phyloP scores from a whole-genome alignment of 2,329 filamentous ascomycete genomes.

The Aspergillus flavus region DNA sequence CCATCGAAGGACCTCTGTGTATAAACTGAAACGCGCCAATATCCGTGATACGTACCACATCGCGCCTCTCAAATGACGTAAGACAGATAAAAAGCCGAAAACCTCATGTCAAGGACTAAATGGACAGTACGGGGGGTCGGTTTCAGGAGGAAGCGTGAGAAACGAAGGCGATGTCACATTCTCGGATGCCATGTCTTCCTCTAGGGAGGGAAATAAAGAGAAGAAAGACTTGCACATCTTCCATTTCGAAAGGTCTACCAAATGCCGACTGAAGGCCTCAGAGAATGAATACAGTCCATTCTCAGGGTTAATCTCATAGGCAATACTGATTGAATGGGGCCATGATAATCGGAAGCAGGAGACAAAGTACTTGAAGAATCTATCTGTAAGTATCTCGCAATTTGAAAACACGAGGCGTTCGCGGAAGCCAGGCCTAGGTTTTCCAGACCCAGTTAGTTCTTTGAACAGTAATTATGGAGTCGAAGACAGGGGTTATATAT shows the following conservation, averaged over 20 bases:
- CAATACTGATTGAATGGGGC: neutral
- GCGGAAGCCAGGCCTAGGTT: neutral
- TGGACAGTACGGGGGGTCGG: neutral
- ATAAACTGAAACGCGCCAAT: no score
- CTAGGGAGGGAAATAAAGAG: neutral
- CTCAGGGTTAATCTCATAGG: neutral
- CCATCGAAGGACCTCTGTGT: no score
- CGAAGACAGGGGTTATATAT: no score
- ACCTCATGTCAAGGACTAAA: neutral
- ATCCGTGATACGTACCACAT: neutral
- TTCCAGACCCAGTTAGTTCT: neutral
- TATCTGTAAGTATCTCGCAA: neutral
- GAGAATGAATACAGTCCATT: neutral
- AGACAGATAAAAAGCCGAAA: neutral
- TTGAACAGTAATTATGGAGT: neutral
- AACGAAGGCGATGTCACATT: neutral
- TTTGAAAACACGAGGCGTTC: neutral
- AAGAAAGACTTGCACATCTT: neutral
- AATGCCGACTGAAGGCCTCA: neutral
- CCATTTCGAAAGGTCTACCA: neutral
- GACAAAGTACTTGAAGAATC: neutral
- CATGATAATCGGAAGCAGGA: neutral
- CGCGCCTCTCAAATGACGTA: neutral
- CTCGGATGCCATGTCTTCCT: neutral
- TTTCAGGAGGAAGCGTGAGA: neutral